Base-by-base conservation (phyloP, 768 basidiomycete species). In the Tylopilus subfusipes region DNA sequence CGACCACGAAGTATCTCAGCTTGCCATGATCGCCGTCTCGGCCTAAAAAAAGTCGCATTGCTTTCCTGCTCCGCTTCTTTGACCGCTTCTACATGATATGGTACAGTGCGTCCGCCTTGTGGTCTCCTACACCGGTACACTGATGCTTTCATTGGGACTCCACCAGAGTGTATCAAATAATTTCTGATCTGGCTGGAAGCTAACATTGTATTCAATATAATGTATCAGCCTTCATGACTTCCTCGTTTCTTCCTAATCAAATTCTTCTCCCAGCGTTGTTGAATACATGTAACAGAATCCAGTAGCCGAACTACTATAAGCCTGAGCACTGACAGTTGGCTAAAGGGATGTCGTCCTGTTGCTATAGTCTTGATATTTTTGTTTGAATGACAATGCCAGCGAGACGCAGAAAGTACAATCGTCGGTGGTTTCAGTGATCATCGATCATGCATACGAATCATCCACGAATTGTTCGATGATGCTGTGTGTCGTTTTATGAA, bases 1-100 rank as follows among this genome's bases (percentile, higher is more conserved):
- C 68, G 84, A 89, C 59, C 78, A 55, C 21, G 60, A 68, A 18
- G 56, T 53, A 25, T 21, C 50, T 11, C 49, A 42, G 56, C 50
- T 50, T 1, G 34, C 45, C 18, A n/a, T 59, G 46, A 39, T 69
- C 12, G 36, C 57, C 5, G 48, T 55, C 38, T 63, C 60, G 2
- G 67, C 65, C 6, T 68, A 49, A 60, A 45, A 16, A 21, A 16
- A n/a, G 2, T 5, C 5, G 7, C 14, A 13, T 39, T 12, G 16
- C 25, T n/a, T 29, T 22, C 16, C n/a, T 42, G 2, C 9, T 14
- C 4, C 14, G 6, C 19, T 44, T 16, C 18, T 24, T 38, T 16
- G 5, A 30, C 33, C 11, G 5, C 13, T n/a, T 36, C 16, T 7
- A 12, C 43, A 7, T 22, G 19, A 38, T 34, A 31, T 1, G 36